These are phyloP conservation scores for Lepidium sativum DNA, from an alignment of 345 rosid species.

Conservation along the genomic window DNA sequence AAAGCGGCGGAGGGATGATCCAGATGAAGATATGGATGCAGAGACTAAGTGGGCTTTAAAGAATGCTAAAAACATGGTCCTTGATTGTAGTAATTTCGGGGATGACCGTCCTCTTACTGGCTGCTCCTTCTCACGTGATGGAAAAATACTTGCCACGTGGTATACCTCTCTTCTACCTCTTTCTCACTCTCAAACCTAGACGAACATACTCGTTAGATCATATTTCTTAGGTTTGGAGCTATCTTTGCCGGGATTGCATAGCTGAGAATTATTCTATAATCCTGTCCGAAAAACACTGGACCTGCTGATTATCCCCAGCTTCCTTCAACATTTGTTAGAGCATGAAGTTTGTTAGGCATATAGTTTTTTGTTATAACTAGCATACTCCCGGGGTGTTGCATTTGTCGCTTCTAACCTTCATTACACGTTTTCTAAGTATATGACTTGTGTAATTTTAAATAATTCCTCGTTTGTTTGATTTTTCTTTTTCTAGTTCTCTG, in stretches of 20 bases:
- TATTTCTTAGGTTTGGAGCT: not conserved
- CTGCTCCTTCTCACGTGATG: constrained; percentile 81
- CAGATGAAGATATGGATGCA: constrained; percentile 87
- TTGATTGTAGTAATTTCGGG: constrained; percentile 81
- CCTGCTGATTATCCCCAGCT: not conserved
- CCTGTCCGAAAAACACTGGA: not conserved
- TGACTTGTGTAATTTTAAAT: constrained; percentile 9
- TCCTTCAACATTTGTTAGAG: not conserved
- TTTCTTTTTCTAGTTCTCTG: constrained; percentile 43
- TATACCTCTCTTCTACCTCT: constrained; percentile 24
- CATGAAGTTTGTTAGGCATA: not conserved
- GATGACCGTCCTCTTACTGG: constrained; percentile 91
- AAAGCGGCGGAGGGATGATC: constrained; percentile 68
- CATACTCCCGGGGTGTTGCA: not conserved
- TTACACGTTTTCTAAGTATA: not conserved
- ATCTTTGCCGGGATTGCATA: not conserved
- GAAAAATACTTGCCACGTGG: constrained; percentile 86
- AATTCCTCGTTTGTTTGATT: constrained; percentile 14
- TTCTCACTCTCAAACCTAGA: not conserved
- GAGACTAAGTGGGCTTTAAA: constrained; percentile 69
- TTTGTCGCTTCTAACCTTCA: not conserved
- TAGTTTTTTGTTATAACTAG: not conserved
- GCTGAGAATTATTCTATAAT: not conserved
- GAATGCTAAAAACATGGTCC: constrained; percentile 56
- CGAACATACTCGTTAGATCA: not conserved